phyloP scores from a whole-genome alignment of 2,329 filamentous ascomycete species.

The Pleoardoris graminearum region DNA sequence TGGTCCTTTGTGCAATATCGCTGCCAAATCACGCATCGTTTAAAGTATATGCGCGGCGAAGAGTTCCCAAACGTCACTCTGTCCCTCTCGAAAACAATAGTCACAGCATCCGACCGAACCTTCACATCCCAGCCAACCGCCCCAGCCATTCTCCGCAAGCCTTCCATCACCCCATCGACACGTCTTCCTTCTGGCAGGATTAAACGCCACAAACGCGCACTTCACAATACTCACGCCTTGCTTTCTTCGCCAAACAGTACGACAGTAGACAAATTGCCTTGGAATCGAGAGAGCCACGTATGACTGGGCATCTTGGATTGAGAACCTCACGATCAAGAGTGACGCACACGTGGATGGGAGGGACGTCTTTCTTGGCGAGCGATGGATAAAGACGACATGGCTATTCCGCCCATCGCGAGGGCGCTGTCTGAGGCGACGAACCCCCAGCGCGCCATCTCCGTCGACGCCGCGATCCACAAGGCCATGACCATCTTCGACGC shows the following conservation, averaged over 20 bases:
- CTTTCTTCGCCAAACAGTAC: constrained; percentile 10
- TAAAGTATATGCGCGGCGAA: too few species aligned
- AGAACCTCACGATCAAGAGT: constrained; percentile 7
- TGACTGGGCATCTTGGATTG: constrained; percentile 8
- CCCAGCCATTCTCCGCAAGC: constrained; percentile 4
- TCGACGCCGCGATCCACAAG: constrained; percentile 15
- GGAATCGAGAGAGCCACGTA: constrained; percentile 1
- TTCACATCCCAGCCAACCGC: neutral
- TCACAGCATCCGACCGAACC: neutral
- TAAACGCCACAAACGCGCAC: constrained; percentile 1
- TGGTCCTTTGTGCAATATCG: neutral
- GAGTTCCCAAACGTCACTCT: neutral
- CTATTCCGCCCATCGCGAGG: constrained; percentile 54
- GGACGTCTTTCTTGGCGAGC: constrained; percentile 3
- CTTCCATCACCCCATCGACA: neutral
- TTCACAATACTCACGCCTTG: constrained; percentile 7
- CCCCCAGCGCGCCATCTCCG: constrained; percentile 41
- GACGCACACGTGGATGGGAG: neutral
- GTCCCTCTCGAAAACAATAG: too few species aligned
- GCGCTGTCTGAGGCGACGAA: constrained; percentile 61
- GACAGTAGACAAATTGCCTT: constrained; percentile 1
- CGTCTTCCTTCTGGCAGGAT: neutral
- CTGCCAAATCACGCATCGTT: too few species aligned
- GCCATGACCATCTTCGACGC: constrained; percentile 31
- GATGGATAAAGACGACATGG: too few species aligned